Conservation (phyloP, 129 eudicot genomes). For the Dittrichia graveolens region DNA sequence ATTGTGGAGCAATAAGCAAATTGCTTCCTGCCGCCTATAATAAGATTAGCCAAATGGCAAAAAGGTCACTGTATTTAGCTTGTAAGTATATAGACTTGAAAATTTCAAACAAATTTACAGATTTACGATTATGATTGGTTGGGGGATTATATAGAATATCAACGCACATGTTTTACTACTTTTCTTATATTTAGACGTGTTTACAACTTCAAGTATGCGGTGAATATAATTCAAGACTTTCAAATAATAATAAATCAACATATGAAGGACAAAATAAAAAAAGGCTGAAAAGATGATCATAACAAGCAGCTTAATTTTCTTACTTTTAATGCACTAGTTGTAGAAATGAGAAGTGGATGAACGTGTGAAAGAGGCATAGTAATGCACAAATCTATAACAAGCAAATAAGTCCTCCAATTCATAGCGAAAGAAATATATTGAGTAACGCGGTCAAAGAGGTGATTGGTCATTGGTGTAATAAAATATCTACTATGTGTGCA, state of each 20-base stretch:
- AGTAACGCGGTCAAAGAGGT: not conserved
- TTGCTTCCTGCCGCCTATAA: conserved; percentile 49
- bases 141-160: not conserved
- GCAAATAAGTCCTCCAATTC: not conserved
- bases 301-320: not conserved
- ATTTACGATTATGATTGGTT: not conserved
- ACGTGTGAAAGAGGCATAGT: not conserved
- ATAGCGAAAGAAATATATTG: not conserved
- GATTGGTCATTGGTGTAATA: not conserved
- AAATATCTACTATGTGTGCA: not conserved
- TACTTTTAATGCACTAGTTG: not conserved
- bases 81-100: not conserved
- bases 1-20: conserved; percentile 36
- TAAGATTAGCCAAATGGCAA: conserved; percentile 23
- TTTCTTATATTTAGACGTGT: not conserved
- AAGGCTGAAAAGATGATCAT: not conserved
- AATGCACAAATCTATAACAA: not conserved
- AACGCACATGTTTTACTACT: not conserved
- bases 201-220: not conserved
- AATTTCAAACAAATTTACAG: not conserved
- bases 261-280: not conserved
- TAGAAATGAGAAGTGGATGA: not conserved
- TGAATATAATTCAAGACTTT: conserved; percentile 6
- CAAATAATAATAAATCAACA: not conserved
- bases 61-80: not conserved